Percentiles rank a stretch among this genome's conserved stretches.
These are phyloP conservation scores for Quercus suber DNA, from an alignment of 306 rosid genomes.

Conservation along the genomic window DNA sequence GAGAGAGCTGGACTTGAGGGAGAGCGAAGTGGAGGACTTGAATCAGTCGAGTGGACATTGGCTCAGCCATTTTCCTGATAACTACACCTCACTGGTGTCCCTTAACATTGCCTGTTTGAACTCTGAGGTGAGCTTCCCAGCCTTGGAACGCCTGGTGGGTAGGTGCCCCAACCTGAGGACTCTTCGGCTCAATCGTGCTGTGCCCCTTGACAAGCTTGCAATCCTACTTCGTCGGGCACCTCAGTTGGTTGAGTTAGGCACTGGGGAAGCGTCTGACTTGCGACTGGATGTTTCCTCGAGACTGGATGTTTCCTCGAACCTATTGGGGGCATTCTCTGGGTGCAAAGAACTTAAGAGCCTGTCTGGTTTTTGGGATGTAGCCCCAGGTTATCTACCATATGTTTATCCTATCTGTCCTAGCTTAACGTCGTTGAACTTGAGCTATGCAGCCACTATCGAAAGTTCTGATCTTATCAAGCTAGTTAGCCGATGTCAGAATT, in stretches of 20 bases:
- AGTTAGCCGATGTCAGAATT: conserved; percentile 61
- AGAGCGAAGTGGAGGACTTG: conserved; percentile 86
- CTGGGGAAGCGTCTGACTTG: conserved; percentile 68
- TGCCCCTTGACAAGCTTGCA: conserved; percentile 72
- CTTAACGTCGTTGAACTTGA: conserved; percentile 71
- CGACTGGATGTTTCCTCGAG: conserved; percentile 61
- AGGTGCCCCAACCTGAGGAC: conserved; percentile 78
- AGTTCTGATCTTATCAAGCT: conserved; percentile 76
- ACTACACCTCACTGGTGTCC: conserved; percentile 77
- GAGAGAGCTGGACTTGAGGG: conserved; percentile 83
- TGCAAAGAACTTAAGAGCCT: conserved; percentile 65
- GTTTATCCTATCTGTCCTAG: conserved; percentile 65
- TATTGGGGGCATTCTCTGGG: conserved; percentile 44
- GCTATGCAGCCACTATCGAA: conserved; percentile 57
- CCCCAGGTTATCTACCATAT: conserved; percentile 68
- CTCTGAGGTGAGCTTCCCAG: conserved; percentile 76
- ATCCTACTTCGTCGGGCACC: conserved; percentile 67
- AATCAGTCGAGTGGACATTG: conserved; percentile 62
- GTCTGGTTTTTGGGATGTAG: conserved; percentile 91
- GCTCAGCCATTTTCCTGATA: conserved; percentile 91
- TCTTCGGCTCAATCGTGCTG: conserved; percentile 79
- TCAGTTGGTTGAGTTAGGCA: conserved; percentile 76
- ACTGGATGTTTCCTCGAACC: conserved; percentile 59
- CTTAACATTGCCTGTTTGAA: conserved; percentile 76
- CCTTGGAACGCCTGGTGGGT: conserved; percentile 80